A percentile compares a stretch with the other conserved stretches of the same genome.
These are phyloP conservation scores for Friedmanniomyces endolithicus DNA, from an alignment of 495 filamentous ascomycete genomes.

Conservation along the genomic window DNA sequence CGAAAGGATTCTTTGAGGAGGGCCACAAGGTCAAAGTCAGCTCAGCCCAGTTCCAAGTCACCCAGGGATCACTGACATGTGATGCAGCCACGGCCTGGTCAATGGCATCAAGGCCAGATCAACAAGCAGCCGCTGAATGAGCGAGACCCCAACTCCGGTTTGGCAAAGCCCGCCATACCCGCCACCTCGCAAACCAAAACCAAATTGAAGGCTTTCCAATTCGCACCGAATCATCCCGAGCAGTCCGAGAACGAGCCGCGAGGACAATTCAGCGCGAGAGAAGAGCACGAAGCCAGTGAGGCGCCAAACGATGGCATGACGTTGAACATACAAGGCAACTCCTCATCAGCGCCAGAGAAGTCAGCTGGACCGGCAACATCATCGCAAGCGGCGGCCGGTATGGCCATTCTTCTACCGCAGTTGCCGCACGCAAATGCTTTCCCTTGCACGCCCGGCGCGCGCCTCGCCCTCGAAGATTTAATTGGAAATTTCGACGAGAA, in stretches of 20 bases:
- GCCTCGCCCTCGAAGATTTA: slow-evolving; percentile 66
- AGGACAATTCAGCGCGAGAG: slow-evolving; percentile 28
- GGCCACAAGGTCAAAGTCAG: slow-evolving; percentile 20
- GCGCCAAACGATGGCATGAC: slow-evolving; percentile 8
- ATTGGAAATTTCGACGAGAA: slow-evolving; percentile 56
- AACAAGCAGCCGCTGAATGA: slow-evolving; percentile 5
- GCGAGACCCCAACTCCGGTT: not conserved
- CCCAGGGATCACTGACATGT: not conserved
- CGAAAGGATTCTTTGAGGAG: slow-evolving; percentile 38
- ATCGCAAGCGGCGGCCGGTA: not conserved
- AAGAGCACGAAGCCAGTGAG: slow-evolving; percentile 1
- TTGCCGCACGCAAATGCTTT: slow-evolving; percentile 31
- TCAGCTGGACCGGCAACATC: not conserved
- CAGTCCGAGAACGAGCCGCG: slow-evolving; percentile 6
- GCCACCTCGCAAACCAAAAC: slow-evolving; percentile 44
- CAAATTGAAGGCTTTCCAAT: slow-evolving; percentile 50
- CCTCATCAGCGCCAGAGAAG: not conserved
- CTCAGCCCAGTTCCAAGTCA: not conserved
- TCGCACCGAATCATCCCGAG: slow-evolving; percentile 27
- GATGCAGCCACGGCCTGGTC: slow-evolving; percentile 14
- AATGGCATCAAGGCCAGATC: slow-evolving; percentile 14
- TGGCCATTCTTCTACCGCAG: not conserved
- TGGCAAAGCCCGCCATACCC: slow-evolving; percentile 25
- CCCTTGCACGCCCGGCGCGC: slow-evolving; percentile 61
- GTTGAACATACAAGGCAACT: not conserved